phyloP scores from a whole-genome alignment of 106 monocot species.

The Dioscorea alata region DNA sequence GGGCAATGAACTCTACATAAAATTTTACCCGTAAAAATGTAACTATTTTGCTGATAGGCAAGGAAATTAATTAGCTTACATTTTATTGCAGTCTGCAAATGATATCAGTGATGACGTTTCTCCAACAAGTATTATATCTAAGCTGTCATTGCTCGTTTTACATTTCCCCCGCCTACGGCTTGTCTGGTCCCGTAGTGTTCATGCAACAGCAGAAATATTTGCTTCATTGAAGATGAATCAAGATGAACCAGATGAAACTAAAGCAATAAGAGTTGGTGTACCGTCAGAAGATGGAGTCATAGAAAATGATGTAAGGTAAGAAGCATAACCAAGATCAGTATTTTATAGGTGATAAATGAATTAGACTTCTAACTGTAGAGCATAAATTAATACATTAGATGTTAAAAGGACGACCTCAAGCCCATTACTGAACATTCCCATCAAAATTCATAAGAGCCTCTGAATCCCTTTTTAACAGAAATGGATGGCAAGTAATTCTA shows the following conservation, averaged over 20 bases:
- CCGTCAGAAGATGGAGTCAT: constrained; percentile 89
- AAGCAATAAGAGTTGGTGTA: constrained; percentile 82
- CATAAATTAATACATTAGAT: no score
- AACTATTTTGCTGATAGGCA: no score
- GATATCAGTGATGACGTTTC: constrained; percentile 90
- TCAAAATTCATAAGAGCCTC: no score
- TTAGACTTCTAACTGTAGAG: no score
- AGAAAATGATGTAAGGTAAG: constrained; percentile 86
- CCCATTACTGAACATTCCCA: no score
- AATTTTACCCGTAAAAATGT: no score
- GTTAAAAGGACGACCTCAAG: no score
- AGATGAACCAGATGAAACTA: constrained; percentile 93
- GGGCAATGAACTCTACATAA: no score
- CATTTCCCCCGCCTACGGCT: constrained; percentile 94
- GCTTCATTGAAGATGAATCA: constrained; percentile 88
- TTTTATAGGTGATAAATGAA: no score
- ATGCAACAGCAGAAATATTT: constrained; percentile 97
- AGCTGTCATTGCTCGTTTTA: constrained; percentile 82
- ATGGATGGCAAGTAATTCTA: no score
- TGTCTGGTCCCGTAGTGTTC: constrained; percentile 92
- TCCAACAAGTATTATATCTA: constrained; percentile 82
- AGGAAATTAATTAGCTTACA: no score
- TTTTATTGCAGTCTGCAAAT: constrained; percentile 57
- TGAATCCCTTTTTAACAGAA: no score
- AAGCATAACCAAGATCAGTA: background rate